Conservation (phyloP, 805 yeast species). For the Yarrowia bubula region DNA sequence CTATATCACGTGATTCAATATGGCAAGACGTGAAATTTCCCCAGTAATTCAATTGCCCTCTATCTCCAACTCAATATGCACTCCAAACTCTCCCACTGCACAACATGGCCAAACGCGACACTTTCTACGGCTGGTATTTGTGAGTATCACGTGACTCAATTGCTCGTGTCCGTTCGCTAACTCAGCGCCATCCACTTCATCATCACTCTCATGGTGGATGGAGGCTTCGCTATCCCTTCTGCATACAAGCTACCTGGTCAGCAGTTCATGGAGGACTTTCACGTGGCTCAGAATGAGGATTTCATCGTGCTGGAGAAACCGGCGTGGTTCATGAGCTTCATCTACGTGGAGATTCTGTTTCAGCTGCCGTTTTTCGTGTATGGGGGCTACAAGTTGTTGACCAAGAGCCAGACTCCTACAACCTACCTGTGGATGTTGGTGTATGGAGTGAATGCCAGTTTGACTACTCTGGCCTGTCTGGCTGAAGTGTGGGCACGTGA, state of each 20-base stretch:
- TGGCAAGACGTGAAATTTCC: no score
- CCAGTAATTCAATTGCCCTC: background rate
- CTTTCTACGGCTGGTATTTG: constrained; percentile 20
- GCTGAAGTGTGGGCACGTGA: constrained; percentile 38
- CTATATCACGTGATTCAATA: no score
- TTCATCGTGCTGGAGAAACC: constrained; percentile 61
- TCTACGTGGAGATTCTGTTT: constrained; percentile 64
- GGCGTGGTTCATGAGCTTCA: constrained; percentile 71
- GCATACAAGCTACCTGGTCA: constrained; percentile 51
- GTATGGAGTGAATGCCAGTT: constrained; percentile 80
- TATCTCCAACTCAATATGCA: background rate
- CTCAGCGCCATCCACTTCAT: constrained; percentile 61
- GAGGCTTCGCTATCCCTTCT: constrained; percentile 64
- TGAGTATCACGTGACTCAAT: background rate
- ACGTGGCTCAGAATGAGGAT: constrained; percentile 66
- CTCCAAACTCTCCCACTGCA: background rate
- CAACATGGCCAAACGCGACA: constrained; percentile 19
- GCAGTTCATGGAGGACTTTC: constrained; percentile 52
- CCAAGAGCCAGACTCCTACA: constrained; percentile 6
- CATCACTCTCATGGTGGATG: constrained; percentile 72
- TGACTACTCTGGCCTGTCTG: constrained; percentile 72
- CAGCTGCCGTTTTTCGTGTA: constrained; percentile 83
- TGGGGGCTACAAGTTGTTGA: constrained; percentile 42
- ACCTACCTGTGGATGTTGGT: constrained; percentile 49
- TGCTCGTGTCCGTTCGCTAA: background rate